Evolutionary conservation across 768 basidiomycete species (phyloP), one percentile per base, ranked within the genome.

Genomic region (Coprinopsis strossmayeri): DNA sequence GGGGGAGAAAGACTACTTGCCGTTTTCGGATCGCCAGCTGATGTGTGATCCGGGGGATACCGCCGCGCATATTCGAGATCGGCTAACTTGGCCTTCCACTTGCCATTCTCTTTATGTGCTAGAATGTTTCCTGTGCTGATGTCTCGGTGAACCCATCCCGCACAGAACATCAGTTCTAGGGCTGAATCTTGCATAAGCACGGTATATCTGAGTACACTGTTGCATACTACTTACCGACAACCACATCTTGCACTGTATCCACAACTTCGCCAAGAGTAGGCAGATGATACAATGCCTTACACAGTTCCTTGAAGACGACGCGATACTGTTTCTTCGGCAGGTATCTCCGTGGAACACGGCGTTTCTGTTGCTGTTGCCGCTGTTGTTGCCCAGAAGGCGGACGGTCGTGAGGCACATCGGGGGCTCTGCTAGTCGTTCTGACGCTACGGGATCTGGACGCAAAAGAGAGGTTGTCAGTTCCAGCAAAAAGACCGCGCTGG

Each of bases 231-330:
- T 38, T 18, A 38, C 37, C 37, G 20, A 38, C 37, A 18, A 38
- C 10, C 5, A 9, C 7, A 9, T 38, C 13, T 9, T 9, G 13
- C n/a, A 51, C 13, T 2, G 48, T 41, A 12, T 39, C 20, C 5
- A 54, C 28, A 3, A 49, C 43, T 24, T 51, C 50, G 2, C 50
- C 50, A n/a, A 54, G 41, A 3, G 39, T 51, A 25, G 34, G 18
- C 4, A 54, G 50, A 18, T 49, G 18, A 9, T 46, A 26, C 2
- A 54, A 3, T 27, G 50, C 26, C 1, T 2, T n/a, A 23, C 53
- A 51, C 5, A 48, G 27, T 25, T 54, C 50, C 21, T 48, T 17
- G 20, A 48, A 54, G 24, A 54, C 34, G 12, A 54, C 32, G 10
- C 46, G 50, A 45, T 51, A 54, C 24, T 51, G 53, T 24, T 34